A percentile compares a stretch with the other conserved stretches of the same genome.
Conservation (phyloP, 192 early-diverging fungal species). For the Oehlia diaphana region DNA sequence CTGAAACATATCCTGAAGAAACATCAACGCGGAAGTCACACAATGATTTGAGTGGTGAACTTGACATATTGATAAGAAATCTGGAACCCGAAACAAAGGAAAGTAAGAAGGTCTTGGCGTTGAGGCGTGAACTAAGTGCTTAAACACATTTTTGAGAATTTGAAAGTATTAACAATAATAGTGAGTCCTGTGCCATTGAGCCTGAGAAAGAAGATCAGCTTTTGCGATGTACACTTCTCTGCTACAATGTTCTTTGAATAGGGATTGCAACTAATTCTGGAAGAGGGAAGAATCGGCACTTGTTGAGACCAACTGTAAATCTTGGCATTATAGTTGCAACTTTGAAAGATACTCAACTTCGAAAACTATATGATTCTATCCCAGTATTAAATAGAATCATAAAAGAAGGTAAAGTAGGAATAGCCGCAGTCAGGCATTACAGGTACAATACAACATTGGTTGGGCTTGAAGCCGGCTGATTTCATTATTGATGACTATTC, state of each 20-base stretch:
- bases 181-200: too few relatives aligned
- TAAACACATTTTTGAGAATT: too few relatives aligned
- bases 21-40: neutral
- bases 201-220: too few relatives aligned
- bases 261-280: too few relatives aligned
- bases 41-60: neutral
- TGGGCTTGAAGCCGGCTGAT: neutral
- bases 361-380: neutral
- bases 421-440: neutral
- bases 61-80: neutral
- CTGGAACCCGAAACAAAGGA: neutral
- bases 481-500: slow-evolving; percentile 14
- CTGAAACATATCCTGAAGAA: neutral
- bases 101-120: neutral
- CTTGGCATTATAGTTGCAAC: slow-evolving; percentile 1
- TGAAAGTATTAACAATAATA: too few relatives aligned
- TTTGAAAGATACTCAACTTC: neutral
- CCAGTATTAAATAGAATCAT: neutral
- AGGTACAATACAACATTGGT: neutral
- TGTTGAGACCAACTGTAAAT: neutral
- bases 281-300: too few relatives aligned
- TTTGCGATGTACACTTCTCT: too few relatives aligned
- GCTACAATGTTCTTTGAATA: too few relatives aligned
- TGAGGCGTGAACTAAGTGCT: neutral
- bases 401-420: slow-evolving; percentile 9